These are phyloP conservation scores for Pythium rishiriense DNA, from an alignment of 352 stramenopile genomes.

Conservation along the genomic window DNA sequence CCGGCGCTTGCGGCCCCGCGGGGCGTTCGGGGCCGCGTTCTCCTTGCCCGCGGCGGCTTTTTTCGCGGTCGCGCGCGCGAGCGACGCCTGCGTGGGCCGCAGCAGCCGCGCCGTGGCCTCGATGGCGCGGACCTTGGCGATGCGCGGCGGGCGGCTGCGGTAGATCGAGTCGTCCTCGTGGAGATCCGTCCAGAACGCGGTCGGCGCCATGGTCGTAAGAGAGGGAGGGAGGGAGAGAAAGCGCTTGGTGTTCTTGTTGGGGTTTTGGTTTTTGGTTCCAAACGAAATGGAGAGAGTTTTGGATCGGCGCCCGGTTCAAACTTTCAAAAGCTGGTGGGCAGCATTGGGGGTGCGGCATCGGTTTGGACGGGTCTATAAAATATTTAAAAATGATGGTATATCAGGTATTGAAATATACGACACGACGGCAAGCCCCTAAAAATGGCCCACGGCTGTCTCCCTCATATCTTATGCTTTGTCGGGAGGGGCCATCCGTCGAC, in stretches of 20 bases:
- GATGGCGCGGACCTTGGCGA: slow-evolving; percentile 56
- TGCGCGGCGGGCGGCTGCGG: slow-evolving; percentile 40
- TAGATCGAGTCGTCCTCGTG: slow-evolving; percentile 49
- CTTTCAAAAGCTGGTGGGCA: slow-evolving; percentile 32
- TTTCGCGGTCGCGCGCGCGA: slow-evolving; percentile 48
- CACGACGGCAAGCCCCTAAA: slow-evolving; percentile 5
- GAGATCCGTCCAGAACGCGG: slow-evolving; percentile 25
- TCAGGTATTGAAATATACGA: slow-evolving; percentile 5
- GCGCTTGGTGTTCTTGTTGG: slow-evolving; percentile 1
- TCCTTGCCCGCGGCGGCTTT: slow-evolving; percentile 45
- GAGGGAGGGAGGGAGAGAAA: too few relatives aligned
- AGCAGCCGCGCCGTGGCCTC: slow-evolving; percentile 62
- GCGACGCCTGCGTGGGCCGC: slow-evolving; percentile 53
- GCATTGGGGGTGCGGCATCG: slow-evolving; percentile 3
- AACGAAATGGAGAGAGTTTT: not conserved
- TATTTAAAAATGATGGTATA: not conserved
- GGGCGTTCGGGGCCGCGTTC: slow-evolving; percentile 18
- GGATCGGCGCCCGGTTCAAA: slow-evolving; percentile 27
- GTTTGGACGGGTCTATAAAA: not conserved
- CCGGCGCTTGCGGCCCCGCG: slow-evolving; percentile 23
- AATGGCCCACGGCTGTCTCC: not conserved
- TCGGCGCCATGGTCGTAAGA: slow-evolving; percentile 36
- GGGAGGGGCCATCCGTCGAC: too few relatives aligned
- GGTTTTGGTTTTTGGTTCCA: not conserved
- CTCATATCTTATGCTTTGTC: slow-evolving; percentile 7